phyloP scores from a whole-genome alignment of 805 yeast genomes.

The Candida hungchunana region DNA sequence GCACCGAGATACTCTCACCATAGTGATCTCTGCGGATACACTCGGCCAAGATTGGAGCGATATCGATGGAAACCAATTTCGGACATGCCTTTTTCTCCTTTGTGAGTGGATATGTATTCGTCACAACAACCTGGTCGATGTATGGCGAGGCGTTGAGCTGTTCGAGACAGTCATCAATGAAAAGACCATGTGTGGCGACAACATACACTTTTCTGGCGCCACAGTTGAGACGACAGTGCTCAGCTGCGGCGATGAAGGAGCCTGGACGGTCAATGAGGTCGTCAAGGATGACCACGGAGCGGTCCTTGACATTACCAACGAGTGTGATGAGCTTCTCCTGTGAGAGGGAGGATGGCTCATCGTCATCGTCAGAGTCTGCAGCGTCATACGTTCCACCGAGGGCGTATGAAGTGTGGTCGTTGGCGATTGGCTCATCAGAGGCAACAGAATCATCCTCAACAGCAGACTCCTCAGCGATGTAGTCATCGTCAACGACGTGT shows the following conservation, averaged over 20 bases:
- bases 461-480: slow-evolving; percentile 33
- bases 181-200: slow-evolving; percentile 94
- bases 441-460: slow-evolving; percentile 30
- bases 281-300: slow-evolving; percentile 90
- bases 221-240: slow-evolving; percentile 91
- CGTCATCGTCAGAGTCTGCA: slow-evolving; percentile 83
- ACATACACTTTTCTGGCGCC: slow-evolving; percentile 91
- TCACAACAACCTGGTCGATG: slow-evolving; percentile 89
- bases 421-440: slow-evolving; percentile 26
- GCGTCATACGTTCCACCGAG: slow-evolving; percentile 81
- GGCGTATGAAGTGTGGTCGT: slow-evolving; percentile 44
- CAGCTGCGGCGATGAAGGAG: slow-evolving; percentile 95
- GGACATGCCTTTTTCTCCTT: slow-evolving; percentile 53
- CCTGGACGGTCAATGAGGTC: slow-evolving; percentile 97
- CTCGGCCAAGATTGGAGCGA: slow-evolving; percentile 93
- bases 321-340: slow-evolving; percentile 86
- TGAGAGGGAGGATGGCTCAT: slow-evolving; percentile 43
- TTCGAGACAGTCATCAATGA: slow-evolving; percentile 83
- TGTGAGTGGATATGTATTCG: slow-evolving; percentile 91
- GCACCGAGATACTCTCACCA: slow-evolving; percentile 92
- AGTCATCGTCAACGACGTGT: slow-evolving; percentile 91
- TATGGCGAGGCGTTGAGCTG: slow-evolving; percentile 70
- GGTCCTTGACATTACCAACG: slow-evolving; percentile 91
- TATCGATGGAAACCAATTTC: slow-evolving; percentile 85
- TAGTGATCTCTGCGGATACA: slow-evolving; percentile 98